phyloP scores from a whole-genome alignment of 331 rosid species.

The Phaseolus coccineus region DNA sequence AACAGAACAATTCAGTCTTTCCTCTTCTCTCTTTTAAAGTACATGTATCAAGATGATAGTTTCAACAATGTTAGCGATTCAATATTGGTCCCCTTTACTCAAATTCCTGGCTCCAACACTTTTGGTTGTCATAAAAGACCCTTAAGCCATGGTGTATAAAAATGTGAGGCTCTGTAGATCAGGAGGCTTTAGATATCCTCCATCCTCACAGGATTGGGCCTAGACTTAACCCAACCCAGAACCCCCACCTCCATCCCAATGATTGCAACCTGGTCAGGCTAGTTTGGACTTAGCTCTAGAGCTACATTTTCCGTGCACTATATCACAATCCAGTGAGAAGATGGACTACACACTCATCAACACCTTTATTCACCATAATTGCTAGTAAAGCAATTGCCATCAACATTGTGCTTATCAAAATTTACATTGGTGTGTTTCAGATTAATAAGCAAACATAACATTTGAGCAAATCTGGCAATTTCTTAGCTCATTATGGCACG shows the following conservation, averaged over 20 bases:
- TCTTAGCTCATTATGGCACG: slow-evolving; percentile 10
- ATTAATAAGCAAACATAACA: not conserved
- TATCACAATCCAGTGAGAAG: not conserved
- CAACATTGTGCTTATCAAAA: slow-evolving; percentile 7
- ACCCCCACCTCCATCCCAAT: not conserved
- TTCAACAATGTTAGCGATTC: not conserved
- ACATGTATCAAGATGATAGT: not conserved
- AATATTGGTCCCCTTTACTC: not conserved
- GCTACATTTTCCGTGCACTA: not conserved
- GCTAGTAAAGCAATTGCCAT: slow-evolving; percentile 16
- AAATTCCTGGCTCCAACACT: slow-evolving; percentile 5
- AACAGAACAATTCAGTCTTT: not conserved
- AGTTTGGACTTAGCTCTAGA: not conserved
- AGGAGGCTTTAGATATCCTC: not conserved
- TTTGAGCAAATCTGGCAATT: not conserved
- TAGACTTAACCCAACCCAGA: not conserved
- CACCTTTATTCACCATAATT: not conserved
- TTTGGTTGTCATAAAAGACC: not conserved
- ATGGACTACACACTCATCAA: not conserved
- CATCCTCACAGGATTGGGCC: not conserved
- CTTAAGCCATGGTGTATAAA: not conserved
- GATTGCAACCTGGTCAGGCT: not conserved
- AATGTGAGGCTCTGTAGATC: not conserved
- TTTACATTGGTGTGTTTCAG: slow-evolving; percentile 9
- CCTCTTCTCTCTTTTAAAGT: not conserved